A percentile compares a stretch with the other conserved stretches of the same genome.
These are phyloP conservation scores for Skeletonema marinoi DNA, from an alignment of 108 stramenopile species.

Conservation along the genomic window DNA sequence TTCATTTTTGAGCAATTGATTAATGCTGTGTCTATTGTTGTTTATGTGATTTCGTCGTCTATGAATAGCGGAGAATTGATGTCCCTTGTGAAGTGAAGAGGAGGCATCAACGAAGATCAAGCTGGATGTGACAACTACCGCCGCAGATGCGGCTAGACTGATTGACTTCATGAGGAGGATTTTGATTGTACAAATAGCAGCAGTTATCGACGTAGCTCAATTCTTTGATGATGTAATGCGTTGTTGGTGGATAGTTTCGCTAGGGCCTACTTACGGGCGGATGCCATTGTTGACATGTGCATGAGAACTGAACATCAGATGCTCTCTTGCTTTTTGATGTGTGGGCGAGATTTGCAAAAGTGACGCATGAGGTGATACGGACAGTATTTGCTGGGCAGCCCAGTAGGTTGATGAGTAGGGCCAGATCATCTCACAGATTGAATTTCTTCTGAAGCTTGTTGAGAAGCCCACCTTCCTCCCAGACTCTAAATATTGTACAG, in stretches of 20 bases:
- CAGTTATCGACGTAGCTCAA: too few relatives aligned
- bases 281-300: neutral
- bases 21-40: neutral
- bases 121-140: neutral
- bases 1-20: neutral
- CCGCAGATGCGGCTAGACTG: neutral
- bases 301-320: too few relatives aligned
- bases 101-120: neutral
- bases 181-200: neutral
- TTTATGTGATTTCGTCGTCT: neutral
- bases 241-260: neutral
- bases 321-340: too few relatives aligned
- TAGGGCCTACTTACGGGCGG: neutral
- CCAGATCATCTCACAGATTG: too few relatives aligned
- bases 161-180: neutral
- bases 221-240: neutral
- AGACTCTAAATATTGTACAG: too few relatives aligned
- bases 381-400: neutral
- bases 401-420: neutral
- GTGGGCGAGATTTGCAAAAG: neutral
- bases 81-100: neutral
- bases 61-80: neutral
- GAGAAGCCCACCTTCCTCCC: too few relatives aligned
- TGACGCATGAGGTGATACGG: neutral
- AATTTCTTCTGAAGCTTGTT: too few relatives aligned